Evolutionary conservation across 257 asterid species (phyloP), one percentile per base, ranked within the genome.

Genomic region (Solanum clarkiae): DNA sequence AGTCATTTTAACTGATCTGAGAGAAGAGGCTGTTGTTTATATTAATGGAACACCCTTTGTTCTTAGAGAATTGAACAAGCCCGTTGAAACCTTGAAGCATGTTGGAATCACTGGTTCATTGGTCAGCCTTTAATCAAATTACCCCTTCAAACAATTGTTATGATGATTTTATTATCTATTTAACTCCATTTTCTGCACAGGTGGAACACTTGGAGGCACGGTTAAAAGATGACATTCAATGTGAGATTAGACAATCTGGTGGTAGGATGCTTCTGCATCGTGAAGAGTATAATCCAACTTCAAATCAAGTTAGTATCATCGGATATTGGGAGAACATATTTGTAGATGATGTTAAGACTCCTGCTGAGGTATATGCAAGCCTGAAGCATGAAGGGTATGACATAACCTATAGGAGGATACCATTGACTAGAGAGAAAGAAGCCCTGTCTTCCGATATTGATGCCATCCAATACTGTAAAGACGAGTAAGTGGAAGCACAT

Each of bases 301-400:
- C 91, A 81, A 91, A 92, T 87, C 97, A 96, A 90, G 97, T 92
- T 86, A 93, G 94, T 88, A 95, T 94, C 81, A 85, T 96, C 70
- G 99, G 99, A 86, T 96, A 96, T 87, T 96, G 98, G 99, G 99
- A 96, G 90, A 96, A 96, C 90, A 93, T 96, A 51, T 96, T 94
- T 62, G 89, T 87, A 15, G 95, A 92, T 91, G 99, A 94, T 91
- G 96, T 96, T 44, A 93, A 93, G 89, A 93, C 98, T 85, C 99
- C 99, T 54, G 93, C 98, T 20, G 99, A 96, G 91, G 94, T 96
- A 79, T 96, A 94, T 91, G 91, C 90, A 84, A 92, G 93, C 83
- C 92, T 96, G 91, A 87, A 87, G 88, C 68, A 85, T 82, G 97
- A 93, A 84, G 96, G 98, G 32, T 90, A 90, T 89, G 91, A 89